These are phyloP conservation scores for Fusarium sp. DNA, from an alignment of 2,329 filamentous ascomycete species.

Conservation along the genomic window DNA sequence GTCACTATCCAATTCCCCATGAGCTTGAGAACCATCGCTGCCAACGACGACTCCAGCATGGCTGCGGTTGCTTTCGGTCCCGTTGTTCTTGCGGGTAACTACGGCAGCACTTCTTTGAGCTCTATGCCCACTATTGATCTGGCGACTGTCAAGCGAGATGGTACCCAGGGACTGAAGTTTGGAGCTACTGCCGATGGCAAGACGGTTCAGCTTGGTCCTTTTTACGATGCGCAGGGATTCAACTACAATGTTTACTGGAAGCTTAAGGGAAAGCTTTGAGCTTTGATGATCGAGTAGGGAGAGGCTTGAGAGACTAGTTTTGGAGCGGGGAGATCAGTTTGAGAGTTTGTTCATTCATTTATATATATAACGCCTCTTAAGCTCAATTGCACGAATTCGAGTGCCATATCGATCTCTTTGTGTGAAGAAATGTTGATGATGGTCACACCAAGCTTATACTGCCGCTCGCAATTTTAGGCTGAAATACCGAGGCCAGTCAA, in stretches of 20 bases:
- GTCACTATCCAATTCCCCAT: conserved; percentile 59
- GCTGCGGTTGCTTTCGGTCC: conserved; percentile 61
- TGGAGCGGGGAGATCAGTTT: too few relatives aligned
- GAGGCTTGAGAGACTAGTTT: not conserved
- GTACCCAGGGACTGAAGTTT: conserved; percentile 45
- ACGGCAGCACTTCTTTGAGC: conserved; percentile 48
- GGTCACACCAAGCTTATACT: too few relatives aligned
- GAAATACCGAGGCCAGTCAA: too few relatives aligned
- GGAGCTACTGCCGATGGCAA: conserved; percentile 46
- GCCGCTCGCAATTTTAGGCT: too few relatives aligned
- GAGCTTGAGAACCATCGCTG: conserved; percentile 54
- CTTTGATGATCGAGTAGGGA: not conserved
- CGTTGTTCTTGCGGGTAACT: conserved; percentile 57
- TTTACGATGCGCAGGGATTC: conserved; percentile 55
- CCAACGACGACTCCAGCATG: conserved; percentile 59
- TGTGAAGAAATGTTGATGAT: too few relatives aligned
- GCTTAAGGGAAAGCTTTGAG: conserved; percentile 11
- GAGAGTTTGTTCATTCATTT: too few relatives aligned
- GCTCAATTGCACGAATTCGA: too few relatives aligned
- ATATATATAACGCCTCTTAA: too few relatives aligned
- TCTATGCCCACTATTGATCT: conserved; percentile 48
- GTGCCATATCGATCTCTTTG: too few relatives aligned
- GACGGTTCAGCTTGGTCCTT: conserved; percentile 50
- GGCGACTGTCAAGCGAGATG: conserved; percentile 41
- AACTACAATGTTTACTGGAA: conserved; percentile 59